phyloP scores from a whole-genome alignment of 352 stramenopile genomes.

The Phytophthora litchii region DNA sequence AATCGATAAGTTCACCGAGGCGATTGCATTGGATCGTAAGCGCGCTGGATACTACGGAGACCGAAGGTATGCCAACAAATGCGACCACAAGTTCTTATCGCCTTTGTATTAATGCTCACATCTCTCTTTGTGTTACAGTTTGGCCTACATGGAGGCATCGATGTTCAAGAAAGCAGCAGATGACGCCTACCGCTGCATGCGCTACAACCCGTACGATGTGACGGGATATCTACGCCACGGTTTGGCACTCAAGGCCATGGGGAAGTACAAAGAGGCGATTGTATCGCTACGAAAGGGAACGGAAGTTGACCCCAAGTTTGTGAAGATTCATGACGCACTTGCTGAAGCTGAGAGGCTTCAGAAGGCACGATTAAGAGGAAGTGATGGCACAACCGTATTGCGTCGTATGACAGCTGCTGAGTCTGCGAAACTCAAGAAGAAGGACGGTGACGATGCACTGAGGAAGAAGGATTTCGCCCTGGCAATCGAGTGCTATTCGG shows the following conservation, averaged over 20 bases:
- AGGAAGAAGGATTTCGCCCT: constrained; percentile 56
- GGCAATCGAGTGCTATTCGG: constrained; percentile 53
- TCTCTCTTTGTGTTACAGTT: constrained; percentile 37
- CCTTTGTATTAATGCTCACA: constrained; percentile 2
- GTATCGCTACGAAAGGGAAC: constrained; percentile 66
- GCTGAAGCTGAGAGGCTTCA: constrained; percentile 51
- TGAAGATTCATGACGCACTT: constrained; percentile 63
- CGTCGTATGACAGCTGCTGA: constrained; percentile 39
- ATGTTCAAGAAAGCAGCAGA: constrained; percentile 88
- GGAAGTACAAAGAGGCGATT: constrained; percentile 75
- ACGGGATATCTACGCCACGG: constrained; percentile 93
- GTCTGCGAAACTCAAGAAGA: constrained; percentile 37
- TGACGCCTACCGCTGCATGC: constrained; percentile 89
- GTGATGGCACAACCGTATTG: constrained; percentile 6
- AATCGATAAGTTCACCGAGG: constrained; percentile 93
- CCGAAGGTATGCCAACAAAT: constrained; percentile 54
- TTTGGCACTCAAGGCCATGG: constrained; percentile 88
- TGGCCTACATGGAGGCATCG: constrained; percentile 68
- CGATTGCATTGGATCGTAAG: constrained; percentile 87
- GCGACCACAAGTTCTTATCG: too few species aligned
- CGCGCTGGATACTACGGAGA: constrained; percentile 94
- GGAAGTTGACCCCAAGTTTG: constrained; percentile 76
- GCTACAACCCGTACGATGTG: constrained; percentile 93
- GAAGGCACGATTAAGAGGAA: constrained; percentile 26
- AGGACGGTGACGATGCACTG: constrained; percentile 54